Evolutionary conservation across 2,329 filamentous ascomycete species (phyloP), one percentile per base, ranked within the genome.

Genomic region (Neopestalotiopsis sp.): DNA sequence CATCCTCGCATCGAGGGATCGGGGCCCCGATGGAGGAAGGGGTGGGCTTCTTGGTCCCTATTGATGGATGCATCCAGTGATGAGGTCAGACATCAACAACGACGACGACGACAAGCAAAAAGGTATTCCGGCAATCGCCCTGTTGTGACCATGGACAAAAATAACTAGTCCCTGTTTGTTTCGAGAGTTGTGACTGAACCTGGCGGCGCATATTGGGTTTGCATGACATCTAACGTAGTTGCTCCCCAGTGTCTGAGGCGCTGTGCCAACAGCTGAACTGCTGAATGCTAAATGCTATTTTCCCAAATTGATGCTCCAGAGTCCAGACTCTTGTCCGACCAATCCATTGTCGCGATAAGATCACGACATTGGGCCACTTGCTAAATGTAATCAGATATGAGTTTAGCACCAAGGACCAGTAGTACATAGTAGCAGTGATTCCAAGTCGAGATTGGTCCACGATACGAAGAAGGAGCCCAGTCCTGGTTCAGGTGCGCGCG

Each of bases 61-160:
- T 32, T 28, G 32, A 69, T 17, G 17, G 45, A 52, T 20, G 45
- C 45, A 52, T n/a, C n/a, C 34, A 38, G 40, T 68, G 66, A 71
- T 61, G 56, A 67, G 64, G 58, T 38, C 24, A 68, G 64, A 67
- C 58, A 65, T 38, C 38, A 49, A 67, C 63, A 63, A 12, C 28
- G 59, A 62, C n/a, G 30, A 14, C 42, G 42, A 49, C 13, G n/a
- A n/a, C 42, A 49, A 20, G 45, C 45, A 17, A 52, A 20, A 52
- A 9, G 24, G 24, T 28, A 52, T n/a, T 52, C 10, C 34, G 34
- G 45, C 45, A 9, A n/a, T 52, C 20, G 32, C 34, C 32, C 13
- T 62, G 5, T 40, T 38, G 12, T 62, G 12, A 40, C 42, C 68
- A 58, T 58, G 62, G 66, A 71, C 69, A 38, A 38, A 10, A 38